Base-by-base conservation (phyloP, 768 basidiomycete genomes). In the Termitomyces sp. region DNA sequence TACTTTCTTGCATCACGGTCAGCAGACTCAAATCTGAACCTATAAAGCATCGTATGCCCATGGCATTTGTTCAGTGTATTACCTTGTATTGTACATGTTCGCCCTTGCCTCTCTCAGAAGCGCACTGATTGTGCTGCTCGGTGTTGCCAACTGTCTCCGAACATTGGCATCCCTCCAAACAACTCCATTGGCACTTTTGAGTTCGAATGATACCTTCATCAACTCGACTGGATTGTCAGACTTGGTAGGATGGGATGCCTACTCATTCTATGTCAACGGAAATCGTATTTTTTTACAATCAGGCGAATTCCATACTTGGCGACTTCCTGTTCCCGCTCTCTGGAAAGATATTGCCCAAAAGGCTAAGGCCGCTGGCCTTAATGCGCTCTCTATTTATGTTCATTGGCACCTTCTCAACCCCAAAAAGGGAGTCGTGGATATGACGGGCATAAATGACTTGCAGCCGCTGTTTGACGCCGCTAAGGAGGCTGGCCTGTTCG, bases 321-420 rank as follows among this genome's bases (percentile, higher is more conserved):
- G 62, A 47, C 57, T 63, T 34, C 62, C 62, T 37, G 57, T 60
- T 44, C 59, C 59, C 1, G 44, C 51, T 8, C 51, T 63, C 15
- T 63, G 62, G 62, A 63, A 58, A 50, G 62, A 63, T 44, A 58
- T 63, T 26, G 36, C 41, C 28, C 62, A 63, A 24, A 63, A 63
- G 34, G 59, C 59, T 12, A 63, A 62, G 51, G 62, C 62, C 1
- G 58, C 62, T 39, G 62, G 62, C 18, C 51, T 63, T 13, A 63
- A 63, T 45, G 45, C 56, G 18, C 49, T 63, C 24, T 63, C 62
- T 34, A 58, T 63, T 20, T 63, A 63, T 51, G 46, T 63, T 41
- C 62, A 63, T 31, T 63, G 62, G 62, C 56, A 58, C 22, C 62
- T 63, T 31, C 53, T 60, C 22, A 63, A 63, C 28, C 62, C 62